Evolutionary conservation across 768 basidiomycete genomes (phyloP).

Genomic region (Phlebiopsis flavidoalba): DNA sequence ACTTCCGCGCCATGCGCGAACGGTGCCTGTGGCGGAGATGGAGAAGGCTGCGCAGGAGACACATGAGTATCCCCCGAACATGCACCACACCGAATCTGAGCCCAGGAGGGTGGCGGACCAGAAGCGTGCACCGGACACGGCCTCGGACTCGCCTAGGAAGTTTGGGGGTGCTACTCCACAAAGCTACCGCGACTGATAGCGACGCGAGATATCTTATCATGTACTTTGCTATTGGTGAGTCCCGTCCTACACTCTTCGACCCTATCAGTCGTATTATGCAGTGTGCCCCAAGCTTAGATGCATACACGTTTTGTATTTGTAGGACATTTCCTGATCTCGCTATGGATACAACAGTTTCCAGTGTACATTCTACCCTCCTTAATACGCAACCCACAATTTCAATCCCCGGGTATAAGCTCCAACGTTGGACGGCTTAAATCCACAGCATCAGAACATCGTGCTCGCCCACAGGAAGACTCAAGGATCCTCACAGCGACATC

Average conservation of each 20-base stretch:
- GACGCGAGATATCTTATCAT: not conserved
- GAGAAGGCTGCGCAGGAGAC: not conserved
- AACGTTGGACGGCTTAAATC: slow-evolving; percentile 68
- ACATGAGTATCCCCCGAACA: not conserved
- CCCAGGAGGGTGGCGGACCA: not conserved
- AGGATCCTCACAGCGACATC: slow-evolving; percentile 73
- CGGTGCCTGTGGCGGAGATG: not conserved
- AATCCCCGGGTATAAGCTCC: slow-evolving; percentile 88
- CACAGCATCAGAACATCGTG: slow-evolving; percentile 5
- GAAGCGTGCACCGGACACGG: not conserved
- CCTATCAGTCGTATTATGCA: not conserved
- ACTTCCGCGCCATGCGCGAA: slow-evolving; percentile 3
- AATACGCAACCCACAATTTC: slow-evolving; percentile 16
- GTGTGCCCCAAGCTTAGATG: not conserved
- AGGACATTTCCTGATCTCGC: not conserved
- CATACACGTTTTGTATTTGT: not conserved
- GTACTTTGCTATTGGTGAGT: not conserved
- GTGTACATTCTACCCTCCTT: not conserved
- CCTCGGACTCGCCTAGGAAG: not conserved
- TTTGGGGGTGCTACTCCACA: not conserved
- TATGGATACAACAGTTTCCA: slow-evolving; percentile 1
- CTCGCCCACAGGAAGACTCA: slow-evolving; percentile 4
- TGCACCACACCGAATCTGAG: not conserved
- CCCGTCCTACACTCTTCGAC: not conserved
- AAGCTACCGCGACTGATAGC: not conserved